Evolutionary conservation across 2,329 filamentous ascomycete species (phyloP).

Genomic region (Xylaria sp.): DNA sequence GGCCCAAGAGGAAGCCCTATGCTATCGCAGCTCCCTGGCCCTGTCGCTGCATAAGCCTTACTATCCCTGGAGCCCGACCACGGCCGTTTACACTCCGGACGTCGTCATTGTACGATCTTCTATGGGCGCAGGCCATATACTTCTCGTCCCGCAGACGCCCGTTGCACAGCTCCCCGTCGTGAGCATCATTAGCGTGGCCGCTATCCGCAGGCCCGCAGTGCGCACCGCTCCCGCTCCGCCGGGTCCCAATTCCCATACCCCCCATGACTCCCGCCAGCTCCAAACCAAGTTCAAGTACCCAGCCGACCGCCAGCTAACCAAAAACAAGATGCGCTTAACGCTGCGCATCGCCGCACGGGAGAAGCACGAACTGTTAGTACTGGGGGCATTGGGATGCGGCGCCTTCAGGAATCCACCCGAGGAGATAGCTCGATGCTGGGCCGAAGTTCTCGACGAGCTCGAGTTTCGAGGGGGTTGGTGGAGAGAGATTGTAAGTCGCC

Average conservation of each 20-base stretch:
- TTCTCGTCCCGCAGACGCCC: constrained; percentile 41
- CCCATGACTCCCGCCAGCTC: not conserved
- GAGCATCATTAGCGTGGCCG: constrained; percentile 57
- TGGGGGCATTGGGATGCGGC: constrained; percentile 77
- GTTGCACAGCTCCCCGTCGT: constrained; percentile 51
- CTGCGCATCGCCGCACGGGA: constrained; percentile 69
- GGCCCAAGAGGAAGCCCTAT: constrained; percentile 70
- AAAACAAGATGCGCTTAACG: constrained; percentile 70
- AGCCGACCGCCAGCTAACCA: constrained; percentile 64
- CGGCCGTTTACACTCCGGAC: constrained; percentile 49
- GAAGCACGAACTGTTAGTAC: constrained; percentile 68
- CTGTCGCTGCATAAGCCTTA: constrained; percentile 48
- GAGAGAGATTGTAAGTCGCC: constrained; percentile 45
- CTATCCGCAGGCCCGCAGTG: constrained; percentile 34
- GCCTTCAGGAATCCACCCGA: constrained; percentile 71
- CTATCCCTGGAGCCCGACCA: constrained; percentile 42
- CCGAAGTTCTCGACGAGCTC: constrained; percentile 66
- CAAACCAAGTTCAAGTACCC: constrained; percentile 53
- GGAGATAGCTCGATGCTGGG: constrained; percentile 72
- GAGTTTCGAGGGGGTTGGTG: constrained; percentile 75
- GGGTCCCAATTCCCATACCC: constrained; percentile 30
- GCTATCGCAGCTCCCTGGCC: constrained; percentile 62
- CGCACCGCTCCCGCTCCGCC: constrained; percentile 17
- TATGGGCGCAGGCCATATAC: constrained; percentile 41
- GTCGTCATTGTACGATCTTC: constrained; percentile 49